Conservation (phyloP, 1,284 basidiomycete genomes). For the Trichosporon inkin region DNA sequence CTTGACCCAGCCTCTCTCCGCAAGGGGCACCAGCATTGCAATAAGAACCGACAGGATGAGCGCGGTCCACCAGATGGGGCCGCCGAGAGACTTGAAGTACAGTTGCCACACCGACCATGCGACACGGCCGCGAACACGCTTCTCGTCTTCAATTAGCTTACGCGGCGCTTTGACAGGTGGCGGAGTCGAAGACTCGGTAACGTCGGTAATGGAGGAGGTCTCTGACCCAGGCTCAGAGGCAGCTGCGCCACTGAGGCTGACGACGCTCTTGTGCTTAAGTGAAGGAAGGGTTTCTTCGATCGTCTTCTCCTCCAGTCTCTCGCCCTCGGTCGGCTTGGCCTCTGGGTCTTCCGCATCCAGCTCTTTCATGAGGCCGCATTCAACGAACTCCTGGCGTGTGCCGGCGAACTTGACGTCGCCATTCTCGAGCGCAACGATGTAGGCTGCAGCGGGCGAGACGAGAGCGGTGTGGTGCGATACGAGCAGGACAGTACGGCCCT, state of each 20-base stretch:
- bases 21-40: constrained; percentile 67
- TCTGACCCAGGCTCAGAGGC: constrained; percentile 39
- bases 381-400: constrained; percentile 61
- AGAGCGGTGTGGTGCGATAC: constrained; percentile 71
- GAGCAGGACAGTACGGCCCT: constrained; percentile 72
- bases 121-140: constrained; percentile 76
- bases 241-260: constrained; percentile 32
- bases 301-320: constrained; percentile 50
- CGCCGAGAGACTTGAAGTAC: constrained; percentile 58
- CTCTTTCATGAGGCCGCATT: constrained; percentile 61
- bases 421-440: constrained; percentile 70
- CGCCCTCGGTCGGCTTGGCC: constrained; percentile 49
- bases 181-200: constrained; percentile 31
- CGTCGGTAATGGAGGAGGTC: constrained; percentile 39
- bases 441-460: constrained; percentile 42
- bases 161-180: constrained; percentile 59
- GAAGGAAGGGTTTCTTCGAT: constrained; percentile 34
- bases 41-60: constrained; percentile 61
- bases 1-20: constrained; percentile 79
- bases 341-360: constrained; percentile 61
- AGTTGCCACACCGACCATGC: constrained; percentile 70
- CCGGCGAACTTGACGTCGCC: constrained; percentile 73
- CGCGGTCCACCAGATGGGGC: constrained; percentile 58
- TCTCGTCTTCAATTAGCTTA: constrained; percentile 87
- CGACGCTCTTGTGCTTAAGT: constrained; percentile 32